Base-by-base conservation (phyloP, 148 eudicot genomes). In the Nepenthes gracilis region DNA sequence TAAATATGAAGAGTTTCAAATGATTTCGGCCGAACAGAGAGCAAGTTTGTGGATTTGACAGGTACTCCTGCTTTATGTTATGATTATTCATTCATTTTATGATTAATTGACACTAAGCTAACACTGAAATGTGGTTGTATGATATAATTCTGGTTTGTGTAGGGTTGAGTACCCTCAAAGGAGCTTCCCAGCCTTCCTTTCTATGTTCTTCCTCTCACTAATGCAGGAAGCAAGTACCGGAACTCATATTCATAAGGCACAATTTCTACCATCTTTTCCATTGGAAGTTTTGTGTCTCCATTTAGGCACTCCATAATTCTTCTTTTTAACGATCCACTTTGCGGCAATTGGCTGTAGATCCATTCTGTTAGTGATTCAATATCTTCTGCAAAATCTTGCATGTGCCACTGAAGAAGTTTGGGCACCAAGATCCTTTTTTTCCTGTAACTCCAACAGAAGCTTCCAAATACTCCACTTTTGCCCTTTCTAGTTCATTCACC, bases 311-410 rank as follows among this genome's bases (percentile, higher is more conserved):
- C 96, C 97, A 84, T 84, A 50, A 92, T 79, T 77, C 75, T 62
- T 65, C 77, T 84, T 73, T 84, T 92, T 60, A 88, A 59, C 33
- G 74, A 63, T 5, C 84, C 80, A 12, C 75, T 74, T n/a, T 76
- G 79, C 35, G 90, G 88, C 69, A 92, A 67, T 58, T 88, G 96
- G 74, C 96, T 92, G 59, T 92, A 88, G 34, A 88, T 80, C 97
- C 97, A 92, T 67, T 92, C 97, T 61, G 85, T 64, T 43, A 92
- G 77, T 15, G 97, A 92, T 60, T 81, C 88, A 78, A 92, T 70
- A 69, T 92, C 90, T 66, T 92, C 97, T 14, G 97, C 96, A 68
- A 92, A 92, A 78, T 92, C 97, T 54, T 68, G 86, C 86, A 84
- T 85, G 76, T 92, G 88, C 97, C 96, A 83, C 36, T 85, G 83